These are phyloP conservation scores for Ceratobasidium sp. DNA, from an alignment of 1,284 basidiomycete species.

Conservation along the genomic window DNA sequence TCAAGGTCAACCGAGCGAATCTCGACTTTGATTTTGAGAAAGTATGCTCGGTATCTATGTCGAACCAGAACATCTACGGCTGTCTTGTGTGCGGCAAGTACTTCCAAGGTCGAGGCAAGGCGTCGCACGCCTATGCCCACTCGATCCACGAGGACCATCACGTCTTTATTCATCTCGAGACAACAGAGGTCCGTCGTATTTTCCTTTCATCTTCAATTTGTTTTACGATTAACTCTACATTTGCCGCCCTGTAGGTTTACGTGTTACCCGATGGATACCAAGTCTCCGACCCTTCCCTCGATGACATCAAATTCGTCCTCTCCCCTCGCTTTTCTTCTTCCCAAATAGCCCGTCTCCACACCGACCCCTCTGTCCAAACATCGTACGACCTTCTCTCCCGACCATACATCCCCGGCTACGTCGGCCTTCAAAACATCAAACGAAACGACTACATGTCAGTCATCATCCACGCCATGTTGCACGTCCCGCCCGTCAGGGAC, in stretches of 20 bases:
- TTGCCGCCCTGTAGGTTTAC: constrained; percentile 76
- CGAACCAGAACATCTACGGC: constrained; percentile 97
- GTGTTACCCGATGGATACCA: constrained; percentile 98
- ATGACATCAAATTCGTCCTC: constrained; percentile 93
- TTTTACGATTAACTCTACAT: constrained; percentile 52
- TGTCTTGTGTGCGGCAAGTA: constrained; percentile 99
- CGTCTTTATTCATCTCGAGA: constrained; percentile 96
- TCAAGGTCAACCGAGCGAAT: constrained; percentile 85
- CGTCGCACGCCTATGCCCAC: constrained; percentile 95
- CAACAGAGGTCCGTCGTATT: constrained; percentile 78
- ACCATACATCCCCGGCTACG: constrained; percentile 92
- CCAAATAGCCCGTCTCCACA: constrained; percentile 62
- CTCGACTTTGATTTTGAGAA: constrained; percentile 99
- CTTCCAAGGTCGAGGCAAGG: constrained; percentile 95
- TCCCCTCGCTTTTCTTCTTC: constrained; percentile 81
- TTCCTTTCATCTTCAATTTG: constrained; percentile 16
- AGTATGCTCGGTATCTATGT: constrained; percentile 95
- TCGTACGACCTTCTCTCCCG: constrained; percentile 87
- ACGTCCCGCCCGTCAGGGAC: constrained; percentile 91
- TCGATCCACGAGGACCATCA: constrained; percentile 98
- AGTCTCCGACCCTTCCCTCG: constrained; percentile 94
- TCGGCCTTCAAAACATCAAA: constrained; percentile 98
- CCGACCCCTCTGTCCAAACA: constrained; percentile 68
- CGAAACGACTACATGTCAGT: constrained; percentile 98
- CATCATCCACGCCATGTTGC: constrained; percentile 92